phyloP scores from a whole-genome alignment of 1,139 yeast genomes.

The Magnusiomyces tetraspermus region DNA sequence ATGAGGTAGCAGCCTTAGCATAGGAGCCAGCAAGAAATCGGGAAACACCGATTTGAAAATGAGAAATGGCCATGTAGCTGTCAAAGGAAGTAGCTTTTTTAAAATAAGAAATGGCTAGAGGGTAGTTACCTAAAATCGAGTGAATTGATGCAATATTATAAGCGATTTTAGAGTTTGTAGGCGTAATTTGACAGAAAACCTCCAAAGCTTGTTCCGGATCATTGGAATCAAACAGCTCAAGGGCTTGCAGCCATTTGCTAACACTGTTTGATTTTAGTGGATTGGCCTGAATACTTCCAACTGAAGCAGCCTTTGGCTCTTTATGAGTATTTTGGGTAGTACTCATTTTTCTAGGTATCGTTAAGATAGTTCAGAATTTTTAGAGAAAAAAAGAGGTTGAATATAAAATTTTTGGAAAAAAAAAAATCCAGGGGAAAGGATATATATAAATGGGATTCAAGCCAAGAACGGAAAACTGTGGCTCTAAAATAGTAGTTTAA shows the following conservation, averaged over 20 bases:
- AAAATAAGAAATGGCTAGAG: slow-evolving; percentile 15
- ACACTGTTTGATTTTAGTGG: slow-evolving; percentile 5
- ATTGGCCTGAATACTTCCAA: neutral
- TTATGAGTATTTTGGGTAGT: neutral
- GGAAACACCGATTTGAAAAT: slow-evolving; percentile 22
- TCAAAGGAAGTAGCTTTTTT: slow-evolving; percentile 17
- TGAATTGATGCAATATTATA: slow-evolving; percentile 19
- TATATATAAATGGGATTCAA: no score
- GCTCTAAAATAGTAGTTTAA: neutral
- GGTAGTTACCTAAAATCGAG: slow-evolving; percentile 17
- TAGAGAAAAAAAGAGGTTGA: no score
- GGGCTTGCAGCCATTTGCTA: slow-evolving; percentile 13
- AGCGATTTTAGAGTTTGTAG: slow-evolving; percentile 14
- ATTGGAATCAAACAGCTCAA: slow-evolving; percentile 11
- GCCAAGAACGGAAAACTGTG: neutral
- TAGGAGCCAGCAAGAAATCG: slow-evolving; percentile 19
- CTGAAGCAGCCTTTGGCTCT: no score
- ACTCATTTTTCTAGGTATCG: slow-evolving; percentile 1
- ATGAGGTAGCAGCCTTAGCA: slow-evolving; percentile 19
- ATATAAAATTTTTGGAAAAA: no score
- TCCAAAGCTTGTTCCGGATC: slow-evolving; percentile 11
- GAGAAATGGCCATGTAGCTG: slow-evolving; percentile 21
- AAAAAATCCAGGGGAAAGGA: no score
- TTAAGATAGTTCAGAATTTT: neutral
- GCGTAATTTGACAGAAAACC: slow-evolving; percentile 7